phyloP scores from a whole-genome alignment of 1,284 basidiomycete species.

The Heterobasidion occidentale region DNA sequence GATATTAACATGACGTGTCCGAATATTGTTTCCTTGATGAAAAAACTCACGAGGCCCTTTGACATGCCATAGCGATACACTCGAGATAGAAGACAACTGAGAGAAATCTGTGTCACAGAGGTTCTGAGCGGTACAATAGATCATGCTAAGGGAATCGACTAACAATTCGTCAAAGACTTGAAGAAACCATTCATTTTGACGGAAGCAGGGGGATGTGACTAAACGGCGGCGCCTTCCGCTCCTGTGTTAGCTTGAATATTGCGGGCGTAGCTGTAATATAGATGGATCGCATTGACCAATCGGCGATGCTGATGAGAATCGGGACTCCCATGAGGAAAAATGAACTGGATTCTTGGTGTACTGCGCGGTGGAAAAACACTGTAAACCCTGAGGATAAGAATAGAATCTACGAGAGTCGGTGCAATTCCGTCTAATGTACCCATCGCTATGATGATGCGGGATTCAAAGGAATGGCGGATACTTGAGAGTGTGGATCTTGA shows the following conservation, averaged over 20 bases:
- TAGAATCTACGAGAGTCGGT: constrained; percentile 14
- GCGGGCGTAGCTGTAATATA: constrained; percentile 7
- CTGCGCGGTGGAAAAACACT: constrained; percentile 16
- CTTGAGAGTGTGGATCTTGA: constrained; percentile 1
- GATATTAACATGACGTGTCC: background rate
- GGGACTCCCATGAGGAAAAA: constrained; percentile 8
- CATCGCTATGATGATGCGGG: constrained; percentile 3
- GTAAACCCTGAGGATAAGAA: constrained; percentile 17
- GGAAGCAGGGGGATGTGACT: constrained; percentile 4
- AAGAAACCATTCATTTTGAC: constrained; percentile 21
- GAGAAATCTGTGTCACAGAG: constrained; percentile 7
- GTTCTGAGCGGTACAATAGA: background rate
- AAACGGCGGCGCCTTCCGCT: constrained; percentile 4
- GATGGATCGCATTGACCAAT: constrained; percentile 10
- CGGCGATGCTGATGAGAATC: constrained; percentile 9
- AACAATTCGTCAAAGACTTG: constrained; percentile 21
- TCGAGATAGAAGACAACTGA: constrained; percentile 9
- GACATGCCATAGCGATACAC: background rate
- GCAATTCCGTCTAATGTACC: constrained; percentile 7
- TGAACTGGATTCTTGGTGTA: constrained; percentile 2
- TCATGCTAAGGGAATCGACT: background rate
- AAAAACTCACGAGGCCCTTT: background rate
- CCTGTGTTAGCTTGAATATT: background rate
- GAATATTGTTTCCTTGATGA: too few species aligned
- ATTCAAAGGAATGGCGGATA: background rate